Evolutionary conservation across 371 early-diverging fungal species (phyloP).

Genomic region (Mycotypha africana): DNA sequence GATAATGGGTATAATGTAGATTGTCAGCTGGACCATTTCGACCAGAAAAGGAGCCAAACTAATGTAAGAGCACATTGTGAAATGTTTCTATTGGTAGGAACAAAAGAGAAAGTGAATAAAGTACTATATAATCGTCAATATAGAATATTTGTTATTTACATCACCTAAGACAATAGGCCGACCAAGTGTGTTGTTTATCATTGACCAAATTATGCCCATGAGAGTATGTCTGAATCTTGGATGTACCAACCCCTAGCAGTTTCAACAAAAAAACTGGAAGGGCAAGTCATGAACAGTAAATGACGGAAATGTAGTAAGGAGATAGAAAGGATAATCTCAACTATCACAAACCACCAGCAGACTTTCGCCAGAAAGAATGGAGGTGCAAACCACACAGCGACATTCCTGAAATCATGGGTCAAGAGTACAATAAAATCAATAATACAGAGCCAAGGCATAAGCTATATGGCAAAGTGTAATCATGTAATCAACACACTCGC

Average conservation of each 20-base stretch:
- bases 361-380: slow-evolving; percentile 3
- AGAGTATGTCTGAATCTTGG: slow-evolving; percentile 3
- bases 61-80: slow-evolving; percentile 3
- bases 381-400: slow-evolving; percentile 4
- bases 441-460: slow-evolving; percentile 2
- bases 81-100: slow-evolving; percentile 1
- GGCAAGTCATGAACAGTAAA: slow-evolving; percentile 3
- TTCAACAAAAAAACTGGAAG: not conserved
- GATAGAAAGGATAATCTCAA: slow-evolving; percentile 1
- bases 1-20: slow-evolving; percentile 8
- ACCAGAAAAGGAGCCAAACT: slow-evolving; percentile 4
- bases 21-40: slow-evolving; percentile 7
- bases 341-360: slow-evolving; percentile 5
- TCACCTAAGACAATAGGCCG: slow-evolving; percentile 7
- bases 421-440: slow-evolving; percentile 5
- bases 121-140: slow-evolving; percentile 3
- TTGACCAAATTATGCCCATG: slow-evolving; percentile 6
- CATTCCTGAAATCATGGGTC: not conserved
- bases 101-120: slow-evolving; percentile 7
- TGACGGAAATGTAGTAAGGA: slow-evolving; percentile 4
- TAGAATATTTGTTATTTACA: slow-evolving; percentile 7
- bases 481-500: slow-evolving; percentile 1
- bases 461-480: slow-evolving; percentile 1
- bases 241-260: slow-evolving; percentile 5
- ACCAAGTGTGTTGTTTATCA: slow-evolving; percentile 5